Evolutionary conservation across 768 basidiomycete species (phyloP).

Genomic region (Trametes villosa): DNA sequence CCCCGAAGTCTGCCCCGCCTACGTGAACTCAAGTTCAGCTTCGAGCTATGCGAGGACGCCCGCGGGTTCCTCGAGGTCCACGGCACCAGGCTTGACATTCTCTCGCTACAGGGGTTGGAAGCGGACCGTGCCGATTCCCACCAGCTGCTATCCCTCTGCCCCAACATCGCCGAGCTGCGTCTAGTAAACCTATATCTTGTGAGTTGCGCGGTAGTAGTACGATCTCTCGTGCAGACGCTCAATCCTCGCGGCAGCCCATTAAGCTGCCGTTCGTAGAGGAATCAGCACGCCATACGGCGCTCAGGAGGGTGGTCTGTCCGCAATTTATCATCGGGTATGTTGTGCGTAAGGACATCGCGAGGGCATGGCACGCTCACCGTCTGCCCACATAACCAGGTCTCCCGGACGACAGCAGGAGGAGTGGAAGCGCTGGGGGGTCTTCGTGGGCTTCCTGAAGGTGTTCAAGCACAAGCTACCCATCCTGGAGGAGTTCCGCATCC

Average conservation of each 20-base stretch:
- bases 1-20: neutral
- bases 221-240: neutral
- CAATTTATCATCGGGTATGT: no score
- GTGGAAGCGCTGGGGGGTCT: neutral
- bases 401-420: neutral
- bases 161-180: constrained; percentile 2
- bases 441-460: neutral
- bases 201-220: no score
- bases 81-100: neutral
- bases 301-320: no score
- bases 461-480: neutral
- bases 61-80: neutral
- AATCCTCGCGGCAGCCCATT: no score
- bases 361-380: neutral
- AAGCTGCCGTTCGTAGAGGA: no score
- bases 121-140: neutral
- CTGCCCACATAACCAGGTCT: neutral
- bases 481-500: neutral
- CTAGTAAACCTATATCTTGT: no score
- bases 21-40: constrained; percentile 1
- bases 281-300: no score
- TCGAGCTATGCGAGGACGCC: neutral
- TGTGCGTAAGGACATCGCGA: neutral
- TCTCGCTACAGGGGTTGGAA: neutral
- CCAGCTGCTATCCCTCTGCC: neutral